These are phyloP conservation scores for Ophiocordyceps australis DNA, from an alignment of 2,329 filamentous ascomycete genomes.

Conservation along the genomic window DNA sequence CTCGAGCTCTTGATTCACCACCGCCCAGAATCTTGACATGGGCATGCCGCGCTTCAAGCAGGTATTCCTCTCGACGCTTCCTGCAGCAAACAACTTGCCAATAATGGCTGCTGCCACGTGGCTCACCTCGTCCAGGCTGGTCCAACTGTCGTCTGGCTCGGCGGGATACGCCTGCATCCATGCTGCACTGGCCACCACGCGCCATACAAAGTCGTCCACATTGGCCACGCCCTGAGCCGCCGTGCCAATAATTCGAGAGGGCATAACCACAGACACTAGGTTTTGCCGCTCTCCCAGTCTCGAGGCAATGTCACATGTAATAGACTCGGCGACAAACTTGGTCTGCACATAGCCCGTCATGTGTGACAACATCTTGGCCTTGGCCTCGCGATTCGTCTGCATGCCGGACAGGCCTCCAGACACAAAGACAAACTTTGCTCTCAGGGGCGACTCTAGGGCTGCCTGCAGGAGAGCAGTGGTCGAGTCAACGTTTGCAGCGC, in stretches of 20 bases:
- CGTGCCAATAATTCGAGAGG: slow-evolving; percentile 7
- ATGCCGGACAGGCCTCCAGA: slow-evolving; percentile 6
- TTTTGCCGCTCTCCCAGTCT: slow-evolving; percentile 1
- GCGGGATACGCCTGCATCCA: slow-evolving; percentile 3
- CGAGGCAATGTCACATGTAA: slow-evolving; percentile 3
- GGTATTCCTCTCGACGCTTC: slow-evolving; percentile 1
- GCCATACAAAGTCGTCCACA: slow-evolving; percentile 8
- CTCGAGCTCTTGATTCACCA: slow-evolving; percentile 4
- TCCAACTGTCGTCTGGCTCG: slow-evolving; percentile 3
- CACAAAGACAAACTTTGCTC: slow-evolving; percentile 7
- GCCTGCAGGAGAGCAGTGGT: slow-evolving; percentile 5
- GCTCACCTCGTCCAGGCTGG: slow-evolving; percentile 3
- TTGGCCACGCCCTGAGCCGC: slow-evolving; percentile 5
- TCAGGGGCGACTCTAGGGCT: slow-evolving; percentile 2
- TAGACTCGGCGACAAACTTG: slow-evolving; percentile 7
- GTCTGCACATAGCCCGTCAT: slow-evolving; percentile 7
- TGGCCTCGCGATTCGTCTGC: neutral
- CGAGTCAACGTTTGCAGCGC: slow-evolving; percentile 48
- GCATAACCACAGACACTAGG: slow-evolving; percentile 6
- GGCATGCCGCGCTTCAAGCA: slow-evolving; percentile 4
- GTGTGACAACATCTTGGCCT: neutral
- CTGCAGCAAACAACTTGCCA: neutral
- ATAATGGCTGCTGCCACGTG: slow-evolving; percentile 4
- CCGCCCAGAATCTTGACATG: slow-evolving; percentile 5
- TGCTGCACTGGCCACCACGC: slow-evolving; percentile 3